Percentiles rank a stretch among this genome's conserved stretches.
Evolutionary conservation across 345 rosid genomes (phyloP).

Genomic region (Camelina neglecta): DNA sequence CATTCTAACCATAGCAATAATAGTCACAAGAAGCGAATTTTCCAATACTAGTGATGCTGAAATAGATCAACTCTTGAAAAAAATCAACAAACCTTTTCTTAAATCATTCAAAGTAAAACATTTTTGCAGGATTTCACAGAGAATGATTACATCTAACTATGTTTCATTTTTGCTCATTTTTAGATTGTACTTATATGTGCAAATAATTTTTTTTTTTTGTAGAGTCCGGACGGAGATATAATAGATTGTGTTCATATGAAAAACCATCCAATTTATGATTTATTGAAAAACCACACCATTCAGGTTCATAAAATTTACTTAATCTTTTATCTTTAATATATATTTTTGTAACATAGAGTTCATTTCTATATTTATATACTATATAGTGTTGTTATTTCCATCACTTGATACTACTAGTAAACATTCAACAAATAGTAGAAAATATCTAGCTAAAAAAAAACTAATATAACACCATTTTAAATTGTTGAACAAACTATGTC

Average conservation of each 20-base stretch:
- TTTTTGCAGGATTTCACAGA: neutral
- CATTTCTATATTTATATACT: no score
- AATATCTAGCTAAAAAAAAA: no score
- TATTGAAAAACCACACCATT: neutral
- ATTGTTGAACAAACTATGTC: no score
- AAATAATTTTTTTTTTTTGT: neutral
- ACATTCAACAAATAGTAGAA: no score
- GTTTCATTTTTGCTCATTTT: neutral
- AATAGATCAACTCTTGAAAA: neutral
- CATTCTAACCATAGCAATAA: neutral
- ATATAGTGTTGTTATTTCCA: no score
- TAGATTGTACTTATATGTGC: neutral
- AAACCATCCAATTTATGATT: constrained; percentile 4
- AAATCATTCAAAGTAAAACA: neutral
- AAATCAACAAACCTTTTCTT: constrained; percentile 2
- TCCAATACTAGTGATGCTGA: neutral
- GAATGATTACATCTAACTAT: neutral
- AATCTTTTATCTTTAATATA: no score
- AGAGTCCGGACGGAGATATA: neutral
- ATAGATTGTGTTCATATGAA: constrained; percentile 8
- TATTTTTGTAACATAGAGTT: no score
- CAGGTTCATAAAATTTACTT: no score
- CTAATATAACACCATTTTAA: no score
- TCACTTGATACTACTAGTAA: no score
- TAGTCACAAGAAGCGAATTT: neutral